Evolutionary conservation across 192 early-diverging fungal species (phyloP), one percentile per base, ranked within the genome.

Genomic region (Dissophora ornata): DNA sequence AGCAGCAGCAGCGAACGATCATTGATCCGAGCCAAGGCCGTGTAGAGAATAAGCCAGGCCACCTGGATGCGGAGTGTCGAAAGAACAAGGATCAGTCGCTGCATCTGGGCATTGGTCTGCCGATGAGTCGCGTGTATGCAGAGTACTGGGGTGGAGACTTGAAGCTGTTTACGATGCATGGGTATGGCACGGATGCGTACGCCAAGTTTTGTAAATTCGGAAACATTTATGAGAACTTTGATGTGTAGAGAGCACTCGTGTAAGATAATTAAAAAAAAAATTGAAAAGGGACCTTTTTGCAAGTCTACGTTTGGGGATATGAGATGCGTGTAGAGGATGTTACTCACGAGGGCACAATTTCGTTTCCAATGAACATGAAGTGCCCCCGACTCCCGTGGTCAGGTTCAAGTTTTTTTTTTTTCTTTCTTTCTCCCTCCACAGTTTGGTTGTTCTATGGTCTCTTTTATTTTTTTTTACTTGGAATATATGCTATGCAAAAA

Each of bases 141-240:
- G 92, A 95, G 73, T 98, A 97, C 70, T 98, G 96, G 97, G 95
- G 95, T 21, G 97, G 97, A 7, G 85, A 85, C 22, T 84, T 98
- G 30, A 87, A 87, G 21, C 80, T 97, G 9, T 85, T 89, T 30
- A 88, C 89, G 6, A 88, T 97, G 91, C 89, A 94, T 42, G 96
- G 94, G 4, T 93, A 90, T 57, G 97, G 97, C 18, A 94, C 94
- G 28, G 97, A 98, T 80, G 92, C 91, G 1, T 98, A 97, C 74
- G 88, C 97, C 24, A 87, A 84, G 46, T 83, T 98, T 32, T 86
- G 87, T 9, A 74, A 88, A n/a, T 80, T 92, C 47, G 93, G 92
- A 29, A 93, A 91, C 40, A 75, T 78, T 34, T 66, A 67, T 24
- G 91, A 92, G 67, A 88, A 89, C 42, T 79, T 82, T 62, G 66